Evolutionary conservation across 2,329 filamentous ascomycete species (phyloP).

Genomic region (Colletotrichum euphorbiae): DNA sequence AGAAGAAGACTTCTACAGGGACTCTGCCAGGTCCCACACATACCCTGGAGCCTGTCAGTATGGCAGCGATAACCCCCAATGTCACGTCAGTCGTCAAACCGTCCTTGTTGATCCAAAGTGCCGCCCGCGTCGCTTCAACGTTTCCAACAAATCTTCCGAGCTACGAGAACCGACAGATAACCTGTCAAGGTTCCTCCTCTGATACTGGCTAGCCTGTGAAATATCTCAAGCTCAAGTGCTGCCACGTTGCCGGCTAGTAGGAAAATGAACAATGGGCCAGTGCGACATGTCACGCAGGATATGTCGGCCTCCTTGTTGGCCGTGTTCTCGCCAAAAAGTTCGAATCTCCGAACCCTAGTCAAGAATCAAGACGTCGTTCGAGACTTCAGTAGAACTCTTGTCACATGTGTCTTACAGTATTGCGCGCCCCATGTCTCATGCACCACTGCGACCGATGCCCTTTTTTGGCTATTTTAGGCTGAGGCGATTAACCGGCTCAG

Average conservation of each 20-base stretch:
- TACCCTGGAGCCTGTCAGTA: conserved; percentile 31
- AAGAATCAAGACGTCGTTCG: conserved; percentile 20
- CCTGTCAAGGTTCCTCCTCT: background rate
- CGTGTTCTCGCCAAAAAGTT: conserved; percentile 17
- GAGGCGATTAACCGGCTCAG: background rate
- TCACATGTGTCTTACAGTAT: conserved; percentile 15
- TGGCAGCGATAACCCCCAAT: conserved; percentile 32
- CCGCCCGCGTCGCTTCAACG: conserved; percentile 16
- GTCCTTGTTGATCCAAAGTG: conserved; percentile 14
- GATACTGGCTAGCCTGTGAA: background rate
- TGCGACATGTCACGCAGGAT: conserved; percentile 11
- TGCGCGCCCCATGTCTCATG: conserved; percentile 30
- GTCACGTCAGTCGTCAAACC: conserved; percentile 32
- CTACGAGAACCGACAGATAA: background rate
- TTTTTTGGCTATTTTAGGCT: conserved; percentile 30
- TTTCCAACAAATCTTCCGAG: conserved; percentile 35
- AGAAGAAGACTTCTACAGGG: conserved; percentile 29
- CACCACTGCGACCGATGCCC: conserved; percentile 4
- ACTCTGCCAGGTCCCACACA: conserved; percentile 14
- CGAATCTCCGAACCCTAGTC: conserved; percentile 32
- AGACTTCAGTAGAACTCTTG: conserved; percentile 27
- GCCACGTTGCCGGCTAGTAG: conserved; percentile 6
- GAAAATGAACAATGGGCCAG: conserved; percentile 25
- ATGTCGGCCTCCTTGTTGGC: background rate
- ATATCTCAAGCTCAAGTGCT: background rate